Base-by-base conservation (phyloP, 164 flowering plant species). In the Umbellularia californica region DNA sequence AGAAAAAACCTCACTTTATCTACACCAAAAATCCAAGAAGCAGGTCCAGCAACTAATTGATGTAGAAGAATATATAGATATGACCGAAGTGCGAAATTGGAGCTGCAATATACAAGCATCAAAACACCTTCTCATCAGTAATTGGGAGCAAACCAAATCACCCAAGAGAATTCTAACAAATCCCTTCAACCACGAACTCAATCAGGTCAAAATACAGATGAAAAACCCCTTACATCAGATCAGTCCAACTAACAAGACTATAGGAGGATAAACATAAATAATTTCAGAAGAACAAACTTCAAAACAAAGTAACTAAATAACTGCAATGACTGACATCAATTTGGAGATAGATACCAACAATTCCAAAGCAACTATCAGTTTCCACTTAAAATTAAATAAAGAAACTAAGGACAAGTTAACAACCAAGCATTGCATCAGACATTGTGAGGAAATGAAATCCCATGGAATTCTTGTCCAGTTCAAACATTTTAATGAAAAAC, bases 31-130 rank as follows among this genome's bases (percentile, higher is more conserved):
- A 85, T 73, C 96, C 91, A 89, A 24, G 97, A 89, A 79, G 97
- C 95, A 47, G 99, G 99, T 75, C 83, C 78, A 23, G 89, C 98
- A 33, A 88, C 95, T 68, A 95, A 74, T 72, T 87, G 89, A 78
- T 95, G 99, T 77, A 95, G 87, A 68, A 89, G 74, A 81, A 93
- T 72, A 81, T 95, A 95, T 5, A 95, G 80, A 80, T 93, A 93
- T 30, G 97, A 95, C 55, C 98, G 85, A 65, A 93, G 90, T 6
- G 97, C 98, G 84, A 90, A 94, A 78, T 91, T 84, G 70, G 98
- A 91, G 79, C 98, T 94, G 95, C 88, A 87, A 69, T 14, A 55
- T 65, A 33, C 41, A 78, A 60, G 60, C 1, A 28, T 19, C 17
- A 20, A 74, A 22, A 4, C 71, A 69, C 27, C 60, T 55, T 69